Evolutionary conservation across 2,329 filamentous ascomycete genomes (phyloP), one percentile per base, ranked within the genome.

Genomic region (Malbranchea zuffiana): DNA sequence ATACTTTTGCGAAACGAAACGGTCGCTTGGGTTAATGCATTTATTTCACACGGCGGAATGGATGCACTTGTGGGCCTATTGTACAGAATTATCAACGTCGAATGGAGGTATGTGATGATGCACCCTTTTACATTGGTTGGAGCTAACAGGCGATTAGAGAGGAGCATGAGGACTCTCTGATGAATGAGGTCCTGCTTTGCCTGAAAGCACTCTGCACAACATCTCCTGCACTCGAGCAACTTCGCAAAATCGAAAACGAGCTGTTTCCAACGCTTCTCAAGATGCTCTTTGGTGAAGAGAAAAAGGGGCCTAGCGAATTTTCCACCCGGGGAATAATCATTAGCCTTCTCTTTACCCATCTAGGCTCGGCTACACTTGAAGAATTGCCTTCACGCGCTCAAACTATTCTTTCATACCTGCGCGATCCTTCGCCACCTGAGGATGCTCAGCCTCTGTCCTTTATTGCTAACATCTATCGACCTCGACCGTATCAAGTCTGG

Each of bases 241-340:
- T 98, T 5, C 74, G 82, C 47, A 75, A 76, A 6, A 83, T 94
- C 40, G 84, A 92, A 47, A 67, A 69, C 4, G 79, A 80, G 0
- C 69, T 98, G 6, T 95, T 96, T 52, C 85, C 88, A 2, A 82
- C 83, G 17, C 66, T 98, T 31, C 63, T 96, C 31, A 74, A 75
- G 41, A 86, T 96, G 80, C 69, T 96, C 26, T 96, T 96, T 51
- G 87, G 95, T 51, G 84, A 92, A n/a, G 88, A 96, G 56, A 92
- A 87, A 66, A 96, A 96, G 58, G 90, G 90, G 0, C 90, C 90
- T 0, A 92, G 84, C 64, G 90, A 98, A 59, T 98, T 94, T 57
- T 90, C 82, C 3, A 96, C 90, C 8, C 79, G 90, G 38, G 81
- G 80, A 49, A 84, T 96, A 49, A 81, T 96, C 53, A 83, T 87